Percentiles rank a stretch among this genome's conserved stretches.
Conservation (phyloP, 306 rosid genomes). For the Cucurbita argyrosperma region DNA sequence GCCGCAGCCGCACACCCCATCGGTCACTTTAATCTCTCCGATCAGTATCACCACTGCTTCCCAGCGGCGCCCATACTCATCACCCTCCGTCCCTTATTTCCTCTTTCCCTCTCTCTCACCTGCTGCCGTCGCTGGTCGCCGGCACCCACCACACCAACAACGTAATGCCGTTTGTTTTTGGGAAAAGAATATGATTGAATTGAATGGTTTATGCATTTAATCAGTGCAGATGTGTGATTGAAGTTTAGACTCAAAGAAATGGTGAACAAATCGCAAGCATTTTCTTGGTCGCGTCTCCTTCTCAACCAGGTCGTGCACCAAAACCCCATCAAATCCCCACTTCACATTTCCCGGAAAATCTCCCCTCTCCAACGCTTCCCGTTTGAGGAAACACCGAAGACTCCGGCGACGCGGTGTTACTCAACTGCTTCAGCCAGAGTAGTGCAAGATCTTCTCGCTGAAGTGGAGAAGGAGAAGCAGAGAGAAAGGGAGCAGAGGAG, state of each 20-base stretch:
- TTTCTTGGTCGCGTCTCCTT: constrained; percentile 32
- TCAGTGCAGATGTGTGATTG: background rate
- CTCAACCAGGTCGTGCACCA: constrained; percentile 19
- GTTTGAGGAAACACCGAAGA: background rate
- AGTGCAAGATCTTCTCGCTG: constrained; percentile 36
- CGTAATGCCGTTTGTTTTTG: background rate
- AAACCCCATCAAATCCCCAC: constrained; percentile 14
- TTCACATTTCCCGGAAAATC: constrained; percentile 8
- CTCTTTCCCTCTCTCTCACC: background rate
- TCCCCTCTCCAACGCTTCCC: constrained; percentile 8
- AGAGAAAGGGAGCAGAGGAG: constrained; percentile 36
- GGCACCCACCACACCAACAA: background rate
- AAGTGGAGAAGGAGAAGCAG: constrained; percentile 52
- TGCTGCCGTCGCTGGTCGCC: background rate
- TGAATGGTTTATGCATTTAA: background rate
- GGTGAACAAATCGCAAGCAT: constrained; percentile 19
- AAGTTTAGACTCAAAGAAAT: background rate
- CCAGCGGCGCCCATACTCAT: background rate
- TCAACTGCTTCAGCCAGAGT: constrained; percentile 23
- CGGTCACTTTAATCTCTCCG: background rate
- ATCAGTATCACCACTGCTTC: background rate
- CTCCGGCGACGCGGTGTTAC: constrained; percentile 15
- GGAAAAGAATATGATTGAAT: background rate
- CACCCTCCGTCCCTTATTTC: background rate
- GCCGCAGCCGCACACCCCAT: background rate